These are phyloP conservation scores for Gloeopeniophorella convolvens DNA, from an alignment of 768 basidiomycete species.

Conservation along the genomic window DNA sequence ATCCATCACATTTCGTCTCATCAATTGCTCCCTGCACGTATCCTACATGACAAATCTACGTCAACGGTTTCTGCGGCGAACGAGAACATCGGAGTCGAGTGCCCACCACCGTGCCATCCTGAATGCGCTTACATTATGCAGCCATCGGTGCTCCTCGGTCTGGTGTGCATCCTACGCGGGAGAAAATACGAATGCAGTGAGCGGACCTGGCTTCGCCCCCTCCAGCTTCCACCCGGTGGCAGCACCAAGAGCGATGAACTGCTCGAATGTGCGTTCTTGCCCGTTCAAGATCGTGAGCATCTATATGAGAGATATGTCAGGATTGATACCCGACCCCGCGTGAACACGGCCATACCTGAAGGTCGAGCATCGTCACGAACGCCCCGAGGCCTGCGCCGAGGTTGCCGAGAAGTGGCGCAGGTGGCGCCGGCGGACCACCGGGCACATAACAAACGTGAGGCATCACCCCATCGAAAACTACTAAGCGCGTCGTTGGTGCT, in stretches of 20 bases:
- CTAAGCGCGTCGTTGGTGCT: constrained; percentile 19
- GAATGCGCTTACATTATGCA: too few relatives aligned
- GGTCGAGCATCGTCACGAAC: constrained; percentile 4
- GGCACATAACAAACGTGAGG: constrained; percentile 10
- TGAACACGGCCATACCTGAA: constrained; percentile 3
- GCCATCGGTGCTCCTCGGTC: too few relatives aligned
- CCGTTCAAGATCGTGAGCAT: constrained; percentile 28
- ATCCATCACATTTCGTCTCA: too few relatives aligned
- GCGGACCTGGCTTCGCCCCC: constrained; percentile 8
- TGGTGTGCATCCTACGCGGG: too few relatives aligned
- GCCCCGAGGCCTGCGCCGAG: constrained; percentile 1
- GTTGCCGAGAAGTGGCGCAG: constrained; percentile 11
- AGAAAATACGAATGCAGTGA: neutral
- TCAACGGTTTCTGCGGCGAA: too few relatives aligned
- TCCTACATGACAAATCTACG: too few relatives aligned
- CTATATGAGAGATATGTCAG: constrained; percentile 10
- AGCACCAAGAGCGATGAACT: constrained; percentile 23
- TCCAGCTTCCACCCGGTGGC: constrained; percentile 30
- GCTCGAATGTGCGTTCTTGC: constrained; percentile 28
- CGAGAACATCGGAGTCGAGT: too few relatives aligned
- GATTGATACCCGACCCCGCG: too few relatives aligned
- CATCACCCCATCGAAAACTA: constrained; percentile 23
- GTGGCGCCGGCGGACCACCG: neutral
- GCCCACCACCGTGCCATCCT: too few relatives aligned
- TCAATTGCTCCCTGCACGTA: too few relatives aligned